Evolutionary conservation across 2,329 filamentous ascomycete species (phyloP).

Genomic region (Trichophyton mentagrophytes): DNA sequence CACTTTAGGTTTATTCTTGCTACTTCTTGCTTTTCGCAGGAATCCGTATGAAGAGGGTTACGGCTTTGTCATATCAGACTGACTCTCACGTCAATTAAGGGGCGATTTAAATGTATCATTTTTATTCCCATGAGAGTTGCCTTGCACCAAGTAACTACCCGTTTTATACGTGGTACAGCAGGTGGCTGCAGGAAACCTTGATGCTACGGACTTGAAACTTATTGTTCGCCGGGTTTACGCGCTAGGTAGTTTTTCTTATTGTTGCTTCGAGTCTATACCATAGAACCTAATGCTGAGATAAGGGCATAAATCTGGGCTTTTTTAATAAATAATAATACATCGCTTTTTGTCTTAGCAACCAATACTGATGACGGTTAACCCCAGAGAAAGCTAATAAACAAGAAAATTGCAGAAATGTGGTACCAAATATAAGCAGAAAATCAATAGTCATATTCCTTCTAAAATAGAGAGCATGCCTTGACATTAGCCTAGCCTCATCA

Average conservation of each 20-base stretch:
- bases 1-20: not conserved
- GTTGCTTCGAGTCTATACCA: too few relatives aligned
- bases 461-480: not conserved
- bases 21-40: not conserved
- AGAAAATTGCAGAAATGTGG: not conserved
- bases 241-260: not conserved
- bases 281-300: too few relatives aligned
- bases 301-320: not conserved
- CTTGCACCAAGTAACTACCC: not conserved
- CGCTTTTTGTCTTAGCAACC: not conserved
- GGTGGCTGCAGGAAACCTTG: not conserved
- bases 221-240: not conserved
- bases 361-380: not conserved
- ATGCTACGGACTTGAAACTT: not conserved
- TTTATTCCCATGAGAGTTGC: not conserved
- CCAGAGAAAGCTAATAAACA: not conserved
- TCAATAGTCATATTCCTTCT: not conserved
- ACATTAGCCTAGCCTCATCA: not conserved
- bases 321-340: not conserved
- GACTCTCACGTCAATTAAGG: not conserved
- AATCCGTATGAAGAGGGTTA: not conserved
- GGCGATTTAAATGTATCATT: not conserved
- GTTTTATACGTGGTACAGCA: not conserved
- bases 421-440: not conserved
- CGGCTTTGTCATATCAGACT: not conserved